Percentiles rank a stretch among this genome's conserved stretches.
These are phyloP conservation scores for Raphanus hybrid DNA, from an alignment of 441 rosid genomes.

Conservation along the genomic window DNA sequence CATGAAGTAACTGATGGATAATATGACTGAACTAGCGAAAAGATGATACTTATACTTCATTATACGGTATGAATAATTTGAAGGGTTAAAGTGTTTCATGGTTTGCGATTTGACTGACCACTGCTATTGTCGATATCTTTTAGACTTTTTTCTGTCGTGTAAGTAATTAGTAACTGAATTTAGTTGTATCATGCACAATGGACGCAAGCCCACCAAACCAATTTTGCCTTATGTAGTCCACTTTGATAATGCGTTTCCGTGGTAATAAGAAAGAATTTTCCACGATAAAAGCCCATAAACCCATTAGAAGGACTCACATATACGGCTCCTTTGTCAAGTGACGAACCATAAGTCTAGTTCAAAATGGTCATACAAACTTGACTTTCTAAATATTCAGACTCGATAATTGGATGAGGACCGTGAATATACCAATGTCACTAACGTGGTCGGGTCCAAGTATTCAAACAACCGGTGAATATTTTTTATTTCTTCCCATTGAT, in stretches of 20 bases:
- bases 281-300: slow-evolving; percentile 8
- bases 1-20: neutral
- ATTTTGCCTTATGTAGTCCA: neutral
- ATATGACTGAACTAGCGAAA: neutral
- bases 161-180: neutral
- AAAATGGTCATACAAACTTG: neutral
- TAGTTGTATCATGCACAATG: neutral
- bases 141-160: neutral
- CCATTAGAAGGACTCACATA: neutral
- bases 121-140: neutral
- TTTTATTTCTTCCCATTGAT: neutral
- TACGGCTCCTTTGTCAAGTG: neutral
- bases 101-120: too few species aligned
- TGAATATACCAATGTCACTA: neutral
- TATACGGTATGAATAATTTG: neutral
- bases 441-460: slow-evolving; percentile 1
- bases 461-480: neutral
- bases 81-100: too few species aligned
- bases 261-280: neutral
- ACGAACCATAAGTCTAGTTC: neutral
- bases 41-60: neutral
- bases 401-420: neutral
- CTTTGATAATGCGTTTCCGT: neutral
- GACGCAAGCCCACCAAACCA: slow-evolving; percentile 17
- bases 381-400: neutral